Conservation (phyloP, 208 protist species). For the Naegleria gruberi region DNA sequence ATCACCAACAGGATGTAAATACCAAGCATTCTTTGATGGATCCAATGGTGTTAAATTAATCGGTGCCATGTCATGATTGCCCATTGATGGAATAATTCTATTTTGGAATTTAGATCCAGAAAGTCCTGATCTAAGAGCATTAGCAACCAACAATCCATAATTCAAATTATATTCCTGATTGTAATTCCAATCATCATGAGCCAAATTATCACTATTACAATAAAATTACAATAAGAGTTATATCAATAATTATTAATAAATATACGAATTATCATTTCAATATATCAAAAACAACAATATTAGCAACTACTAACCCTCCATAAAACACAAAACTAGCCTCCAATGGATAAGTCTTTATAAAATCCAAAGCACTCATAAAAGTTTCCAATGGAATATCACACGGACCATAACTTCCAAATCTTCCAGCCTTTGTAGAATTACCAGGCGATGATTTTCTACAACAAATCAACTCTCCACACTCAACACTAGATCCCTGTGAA, state of each 20-base stretch:
- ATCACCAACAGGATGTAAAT: neutral
- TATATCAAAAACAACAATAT: too few species aligned
- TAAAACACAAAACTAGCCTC: slow-evolving; percentile 4
- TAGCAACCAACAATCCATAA: neutral
- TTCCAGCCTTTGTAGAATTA: neutral
- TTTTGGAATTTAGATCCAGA: neutral
- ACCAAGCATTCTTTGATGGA: neutral
- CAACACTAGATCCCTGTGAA: neutral
- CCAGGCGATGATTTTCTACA: neutral
- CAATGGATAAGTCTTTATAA: neutral
- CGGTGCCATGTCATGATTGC: neutral
- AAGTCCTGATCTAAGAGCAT: neutral
- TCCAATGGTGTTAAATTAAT: neutral
- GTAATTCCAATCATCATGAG: slow-evolving; percentile 18
- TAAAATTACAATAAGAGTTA: neutral
- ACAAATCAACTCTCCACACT: neutral
- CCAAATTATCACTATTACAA: neutral
- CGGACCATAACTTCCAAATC: neutral
- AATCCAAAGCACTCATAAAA: neutral
- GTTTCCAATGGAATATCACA: slow-evolving; percentile 14
- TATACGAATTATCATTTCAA: too few species aligned
- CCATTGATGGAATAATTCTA: neutral
- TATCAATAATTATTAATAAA: neutral
- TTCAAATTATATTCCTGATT: slow-evolving; percentile 4
- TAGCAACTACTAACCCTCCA: neutral